phyloP scores from a whole-genome alignment of 345 rosid genomes.

The Linum usitatissimum region DNA sequence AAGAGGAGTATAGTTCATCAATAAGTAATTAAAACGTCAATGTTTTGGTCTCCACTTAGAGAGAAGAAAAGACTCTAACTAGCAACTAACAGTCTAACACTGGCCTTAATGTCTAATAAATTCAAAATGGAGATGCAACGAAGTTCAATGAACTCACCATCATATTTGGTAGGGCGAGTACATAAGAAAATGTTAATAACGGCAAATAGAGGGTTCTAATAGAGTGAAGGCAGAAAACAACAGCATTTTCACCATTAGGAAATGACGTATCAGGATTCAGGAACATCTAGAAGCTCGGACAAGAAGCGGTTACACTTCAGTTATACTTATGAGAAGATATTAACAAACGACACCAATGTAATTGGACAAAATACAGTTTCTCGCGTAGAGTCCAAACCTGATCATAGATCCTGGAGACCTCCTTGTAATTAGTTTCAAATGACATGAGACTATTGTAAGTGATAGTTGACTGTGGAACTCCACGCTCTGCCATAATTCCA shows the following conservation, averaged over 20 bases:
- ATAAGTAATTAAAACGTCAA: not conserved
- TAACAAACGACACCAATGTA: not conserved
- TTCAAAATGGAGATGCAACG: not conserved
- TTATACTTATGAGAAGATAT: no score
- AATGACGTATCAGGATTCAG: no score
- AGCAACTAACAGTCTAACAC: not conserved
- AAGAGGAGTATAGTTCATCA: not conserved
- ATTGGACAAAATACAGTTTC: not conserved
- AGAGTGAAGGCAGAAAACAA: no score
- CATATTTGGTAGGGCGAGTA: no score
- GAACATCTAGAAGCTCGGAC: no score
- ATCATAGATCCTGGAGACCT: slow-evolving; percentile 91
- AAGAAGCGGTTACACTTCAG: no score
- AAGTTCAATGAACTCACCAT: not conserved
- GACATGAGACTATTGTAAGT: slow-evolving; percentile 93
- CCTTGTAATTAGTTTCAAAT: slow-evolving; percentile 79
- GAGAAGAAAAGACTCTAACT: not conserved
- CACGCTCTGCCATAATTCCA: slow-evolving; percentile 58
- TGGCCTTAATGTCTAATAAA: no score
- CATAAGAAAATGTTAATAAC: no score
- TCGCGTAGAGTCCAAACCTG: slow-evolving; percentile 36
- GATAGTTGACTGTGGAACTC: slow-evolving; percentile 62
- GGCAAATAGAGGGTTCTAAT: no score
- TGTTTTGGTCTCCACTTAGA: not conserved
- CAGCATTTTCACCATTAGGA: no score